A percentile compares a stretch with the other conserved stretches of the same genome.
Evolutionary conservation across 306 rosid genomes (phyloP).

Genomic region (Abrus precatorius): DNA sequence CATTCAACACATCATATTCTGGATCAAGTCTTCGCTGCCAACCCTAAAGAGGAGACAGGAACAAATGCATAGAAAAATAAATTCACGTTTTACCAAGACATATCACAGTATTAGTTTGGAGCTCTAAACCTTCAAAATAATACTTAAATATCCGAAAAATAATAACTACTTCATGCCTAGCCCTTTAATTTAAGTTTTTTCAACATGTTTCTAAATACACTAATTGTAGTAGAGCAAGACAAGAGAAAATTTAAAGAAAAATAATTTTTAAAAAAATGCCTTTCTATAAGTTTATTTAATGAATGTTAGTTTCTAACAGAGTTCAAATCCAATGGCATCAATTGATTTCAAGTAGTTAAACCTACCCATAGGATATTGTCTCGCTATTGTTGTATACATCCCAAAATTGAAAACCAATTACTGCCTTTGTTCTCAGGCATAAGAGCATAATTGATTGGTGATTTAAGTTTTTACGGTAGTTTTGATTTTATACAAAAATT

Average conservation of each 20-base stretch:
- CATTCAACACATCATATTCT: constrained; percentile 68
- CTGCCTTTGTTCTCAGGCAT: constrained; percentile 16
- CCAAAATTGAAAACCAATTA: neutral
- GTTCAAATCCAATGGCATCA: constrained; percentile 20
- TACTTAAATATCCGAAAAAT: neutral
- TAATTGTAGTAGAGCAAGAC: neutral
- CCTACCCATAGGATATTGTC: neutral
- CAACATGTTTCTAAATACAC: neutral
- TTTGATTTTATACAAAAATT: neutral
- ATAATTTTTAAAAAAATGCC: neutral
- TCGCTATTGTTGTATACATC: neutral
- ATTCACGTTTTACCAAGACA: constrained; percentile 27
- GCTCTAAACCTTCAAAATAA: neutral
- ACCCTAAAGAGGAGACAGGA: constrained; percentile 57
- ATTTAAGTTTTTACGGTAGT: neutral
- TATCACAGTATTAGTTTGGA: neutral
- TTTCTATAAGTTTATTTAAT: neutral
- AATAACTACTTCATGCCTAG: constrained; percentile 10
- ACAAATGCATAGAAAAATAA: constrained; percentile 20
- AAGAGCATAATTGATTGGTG: neutral
- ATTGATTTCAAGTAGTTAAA: neutral
- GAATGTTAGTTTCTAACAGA: neutral
- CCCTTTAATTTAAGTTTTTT: neutral
- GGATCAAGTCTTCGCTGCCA: constrained; percentile 93
- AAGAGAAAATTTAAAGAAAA: neutral